phyloP scores from a whole-genome alignment of 2,329 filamentous ascomycete genomes.

The Bisporella sp. region DNA sequence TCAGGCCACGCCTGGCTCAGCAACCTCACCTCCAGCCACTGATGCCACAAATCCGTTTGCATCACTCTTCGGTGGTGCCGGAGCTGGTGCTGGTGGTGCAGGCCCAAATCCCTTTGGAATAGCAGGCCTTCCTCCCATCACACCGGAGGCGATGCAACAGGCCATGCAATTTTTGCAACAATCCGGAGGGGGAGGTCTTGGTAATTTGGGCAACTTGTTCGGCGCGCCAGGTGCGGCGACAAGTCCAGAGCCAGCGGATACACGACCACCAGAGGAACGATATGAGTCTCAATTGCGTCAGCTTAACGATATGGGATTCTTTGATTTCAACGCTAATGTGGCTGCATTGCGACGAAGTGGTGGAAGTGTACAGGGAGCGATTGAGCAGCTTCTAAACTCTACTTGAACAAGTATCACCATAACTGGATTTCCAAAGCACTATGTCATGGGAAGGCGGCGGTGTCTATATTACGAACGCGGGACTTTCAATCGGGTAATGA shows the following conservation, averaged over 20 bases:
- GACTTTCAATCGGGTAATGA: too few species aligned
- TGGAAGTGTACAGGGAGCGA: constrained; percentile 87
- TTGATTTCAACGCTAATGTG: constrained; percentile 90
- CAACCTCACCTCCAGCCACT: constrained; percentile 26
- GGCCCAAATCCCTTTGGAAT: constrained; percentile 34
- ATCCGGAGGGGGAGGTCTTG: background rate
- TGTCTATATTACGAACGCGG: too few species aligned
- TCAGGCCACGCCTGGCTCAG: constrained; percentile 16
- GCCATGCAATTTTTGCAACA: constrained; percentile 37
- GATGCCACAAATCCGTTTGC: constrained; percentile 59
- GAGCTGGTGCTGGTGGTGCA: constrained; percentile 23
- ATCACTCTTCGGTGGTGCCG: constrained; percentile 48
- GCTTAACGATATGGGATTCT: constrained; percentile 98
- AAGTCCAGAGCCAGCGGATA: constrained; percentile 61
- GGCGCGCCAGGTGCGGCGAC: constrained; percentile 29
- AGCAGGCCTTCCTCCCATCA: constrained; percentile 39
- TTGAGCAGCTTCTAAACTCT: constrained; percentile 58
- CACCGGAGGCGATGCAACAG: constrained; percentile 49
- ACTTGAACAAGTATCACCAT: too few species aligned
- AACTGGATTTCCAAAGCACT: too few species aligned
- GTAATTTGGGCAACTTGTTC: constrained; percentile 28
- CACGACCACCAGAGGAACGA: constrained; percentile 83
- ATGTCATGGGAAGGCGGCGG: too few species aligned
- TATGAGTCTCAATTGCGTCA: constrained; percentile 87
- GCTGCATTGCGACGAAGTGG: constrained; percentile 81